Base-by-base conservation (phyloP, 768 basidiomycete genomes). In the Rhodotorula babjevae region DNA sequence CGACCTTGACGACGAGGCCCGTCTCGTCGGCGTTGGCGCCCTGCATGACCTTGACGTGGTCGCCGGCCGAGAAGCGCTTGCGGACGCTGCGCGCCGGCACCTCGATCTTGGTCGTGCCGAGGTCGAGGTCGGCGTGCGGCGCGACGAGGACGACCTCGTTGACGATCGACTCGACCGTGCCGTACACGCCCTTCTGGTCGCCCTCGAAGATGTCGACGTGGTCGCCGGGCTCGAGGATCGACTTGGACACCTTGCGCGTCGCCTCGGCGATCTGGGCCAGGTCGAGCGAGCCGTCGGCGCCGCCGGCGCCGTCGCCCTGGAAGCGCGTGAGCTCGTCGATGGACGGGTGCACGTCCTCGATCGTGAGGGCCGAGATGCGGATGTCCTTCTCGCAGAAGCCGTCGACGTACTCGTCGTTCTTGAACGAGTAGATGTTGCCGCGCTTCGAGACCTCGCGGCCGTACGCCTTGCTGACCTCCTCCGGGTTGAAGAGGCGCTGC, bases 311-410 rank as follows among this genome's bases (percentile, higher is more conserved):
- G 15, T 78, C 76, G 55, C 75, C 75, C 12, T 88, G 87, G 82
- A 98, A 99, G 68, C 88, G 87, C 0, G 93, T 92, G 80, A 99
- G 93, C 81, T 99, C 96, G 79, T 98, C 96, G 68, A 99, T 84
- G 10, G 93, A 96, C 2, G 96, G 96, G 73, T 92, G 90, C 50
- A 99, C 90, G 78, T 93, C 89, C 74, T 99, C 96, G 63, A 89
- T 81, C 63, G 87, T 87, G 53, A 96, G 82, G 1, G 86, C 88
- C 59, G 85, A 87, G 61, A 93, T 80, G 78, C 90, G 90, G 85
- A 95, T 88, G 80, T 98, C 95, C 82, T 97, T 98, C 83, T 96
- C 91, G 78, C 95, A 87, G 81, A 95, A 95, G 3, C 96, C 96
- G 67, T 96, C 90, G 77, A 88, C 89, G 84, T 90, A 98, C 2